Conservation (phyloP, 306 rosid species). For the Ochetophila trinervis region DNA sequence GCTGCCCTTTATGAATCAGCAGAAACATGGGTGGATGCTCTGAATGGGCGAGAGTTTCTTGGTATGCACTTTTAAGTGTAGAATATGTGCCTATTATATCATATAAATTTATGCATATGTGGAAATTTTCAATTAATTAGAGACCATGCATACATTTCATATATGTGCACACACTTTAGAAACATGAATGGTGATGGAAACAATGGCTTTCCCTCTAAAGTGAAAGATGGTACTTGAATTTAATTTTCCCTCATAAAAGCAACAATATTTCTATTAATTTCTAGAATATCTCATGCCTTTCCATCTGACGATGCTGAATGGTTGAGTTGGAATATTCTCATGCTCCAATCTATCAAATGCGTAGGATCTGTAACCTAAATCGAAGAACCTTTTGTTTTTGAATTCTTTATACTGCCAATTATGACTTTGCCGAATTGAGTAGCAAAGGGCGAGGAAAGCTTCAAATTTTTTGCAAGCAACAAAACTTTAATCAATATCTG, state of each 20-base stretch:
- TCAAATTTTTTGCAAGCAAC: no score
- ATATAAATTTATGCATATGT: constrained; percentile 16
- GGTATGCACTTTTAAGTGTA: constrained; percentile 47
- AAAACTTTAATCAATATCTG: no score
- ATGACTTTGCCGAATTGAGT: no score
- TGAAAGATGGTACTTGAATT: neutral
- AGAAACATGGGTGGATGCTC: constrained; percentile 93
- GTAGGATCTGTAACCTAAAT: no score
- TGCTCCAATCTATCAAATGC: no score
- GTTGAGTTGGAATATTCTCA: no score
- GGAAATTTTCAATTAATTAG: neutral
- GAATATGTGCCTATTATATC: constrained; percentile 8
- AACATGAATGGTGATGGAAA: neutral
- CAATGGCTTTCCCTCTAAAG: neutral
- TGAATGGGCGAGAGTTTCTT: constrained; percentile 77
- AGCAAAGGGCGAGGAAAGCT: no score
- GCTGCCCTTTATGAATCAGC: constrained; percentile 92
- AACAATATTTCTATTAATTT: no score
- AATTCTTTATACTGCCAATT: no score
- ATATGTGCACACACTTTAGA: neutral
- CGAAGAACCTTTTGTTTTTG: neutral
- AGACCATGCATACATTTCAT: neutral
- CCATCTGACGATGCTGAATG: no score
- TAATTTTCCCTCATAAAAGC: no score
- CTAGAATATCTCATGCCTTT: no score